These are phyloP conservation scores for Pholiota conissans DNA, from an alignment of 768 basidiomycete species.

Conservation along the genomic window DNA sequence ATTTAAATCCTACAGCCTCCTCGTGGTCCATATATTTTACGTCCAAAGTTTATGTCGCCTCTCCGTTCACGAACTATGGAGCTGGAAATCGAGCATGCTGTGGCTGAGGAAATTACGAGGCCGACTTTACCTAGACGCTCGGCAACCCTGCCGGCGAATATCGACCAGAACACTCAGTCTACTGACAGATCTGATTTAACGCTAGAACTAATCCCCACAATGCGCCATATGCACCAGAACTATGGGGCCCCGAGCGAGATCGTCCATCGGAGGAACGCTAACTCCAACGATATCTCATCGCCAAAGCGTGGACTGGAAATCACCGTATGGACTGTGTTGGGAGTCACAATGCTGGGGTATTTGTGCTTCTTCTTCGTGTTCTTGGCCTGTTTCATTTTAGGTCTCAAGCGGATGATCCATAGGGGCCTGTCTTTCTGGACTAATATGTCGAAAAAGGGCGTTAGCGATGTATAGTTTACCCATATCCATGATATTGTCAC, in stretches of 20 bases:
- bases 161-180: background rate
- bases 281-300: background rate
- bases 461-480: background rate
- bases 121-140: background rate
- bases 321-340: background rate
- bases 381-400: background rate
- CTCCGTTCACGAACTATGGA: background rate
- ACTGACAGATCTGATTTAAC: no score
- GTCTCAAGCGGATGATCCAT: conserved; percentile 2
- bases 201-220: background rate
- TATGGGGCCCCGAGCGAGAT: background rate
- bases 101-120: background rate
- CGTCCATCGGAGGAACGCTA: background rate
- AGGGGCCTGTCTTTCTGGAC: background rate
- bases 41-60: background rate
- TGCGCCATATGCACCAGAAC: background rate
- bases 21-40: background rate
- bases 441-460: background rate
- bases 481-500: background rate
- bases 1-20: background rate
- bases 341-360: background rate
- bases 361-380: background rate
- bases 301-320: background rate
- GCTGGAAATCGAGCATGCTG: background rate
- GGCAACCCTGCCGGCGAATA: background rate